Conservation (phyloP, 257 asterid genomes). For the Nicotiana attenuata region DNA sequence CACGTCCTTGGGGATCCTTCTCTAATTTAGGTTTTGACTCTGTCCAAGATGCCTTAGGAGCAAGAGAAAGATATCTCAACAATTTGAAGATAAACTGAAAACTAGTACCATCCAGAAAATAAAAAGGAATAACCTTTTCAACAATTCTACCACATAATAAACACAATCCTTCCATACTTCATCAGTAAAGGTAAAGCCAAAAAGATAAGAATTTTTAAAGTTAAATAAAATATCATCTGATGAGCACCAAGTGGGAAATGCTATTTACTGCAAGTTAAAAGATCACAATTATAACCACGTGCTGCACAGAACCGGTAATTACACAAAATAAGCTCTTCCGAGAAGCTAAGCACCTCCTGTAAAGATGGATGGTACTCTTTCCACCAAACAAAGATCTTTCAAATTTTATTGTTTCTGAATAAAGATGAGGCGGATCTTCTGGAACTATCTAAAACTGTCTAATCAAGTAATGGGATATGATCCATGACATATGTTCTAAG, state of each 20-base stretch:
- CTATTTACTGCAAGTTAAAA: neutral
- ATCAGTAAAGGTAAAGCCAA: neutral
- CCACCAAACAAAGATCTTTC: neutral
- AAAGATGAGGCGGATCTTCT: neutral
- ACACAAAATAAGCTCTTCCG: neutral
- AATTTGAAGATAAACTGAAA: neutral
- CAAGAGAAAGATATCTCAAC: slow-evolving; percentile 10
- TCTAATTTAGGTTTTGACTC: slow-evolving; percentile 87
- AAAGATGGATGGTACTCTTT: neutral
- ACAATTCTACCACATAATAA: neutral
- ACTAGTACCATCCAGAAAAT: neutral
- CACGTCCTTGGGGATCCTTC: slow-evolving; percentile 97
- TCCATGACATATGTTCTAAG: neutral
- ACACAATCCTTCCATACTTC: neutral
- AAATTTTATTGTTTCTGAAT: neutral
- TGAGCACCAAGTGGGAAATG: neutral
- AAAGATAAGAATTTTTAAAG: neutral
- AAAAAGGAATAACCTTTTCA: neutral
- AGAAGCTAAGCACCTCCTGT: neutral
- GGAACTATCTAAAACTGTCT: neutral
- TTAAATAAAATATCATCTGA: neutral
- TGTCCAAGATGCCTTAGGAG: slow-evolving; percentile 82
- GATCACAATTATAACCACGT: neutral
- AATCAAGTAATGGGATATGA: neutral
- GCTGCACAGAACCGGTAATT: neutral